Evolutionary conservation across 768 basidiomycete species (phyloP), one percentile per base, ranked within the genome.

Genomic region (Hemileccinum impolitum): DNA sequence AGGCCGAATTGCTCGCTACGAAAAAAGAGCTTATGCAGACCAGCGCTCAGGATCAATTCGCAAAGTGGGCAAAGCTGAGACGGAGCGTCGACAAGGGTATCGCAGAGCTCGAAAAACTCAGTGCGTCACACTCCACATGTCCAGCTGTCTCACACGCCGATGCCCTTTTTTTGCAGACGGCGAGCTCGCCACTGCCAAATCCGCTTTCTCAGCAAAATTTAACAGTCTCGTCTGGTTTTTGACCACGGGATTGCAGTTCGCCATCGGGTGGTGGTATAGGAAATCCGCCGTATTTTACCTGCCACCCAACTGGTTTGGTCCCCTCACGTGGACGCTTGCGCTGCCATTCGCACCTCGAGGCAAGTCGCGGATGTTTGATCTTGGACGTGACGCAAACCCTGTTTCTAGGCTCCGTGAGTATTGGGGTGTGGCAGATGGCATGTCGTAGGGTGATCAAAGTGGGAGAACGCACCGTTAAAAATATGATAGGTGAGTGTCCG

Each of bases 21-120:
- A 94, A 94, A 70, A 77, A 87, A 21, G 92, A 97, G 64, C 81
- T 98, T 3, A 67, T 87, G 54, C 83, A 84, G 64, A 98, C 94
- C 30, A 93, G 90, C 59, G 89, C 93, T 15, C 96, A 98, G 65
- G 94, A 97, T 63, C 90, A 98, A 62, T 99, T 99, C 65, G 91
- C 94, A 17, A 97, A 93, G 71, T 98, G 96, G 95, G 95, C 95
- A 40, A 94, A 93, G 72, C 71, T 98, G 63, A 73, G 89, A 59
- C 72, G 96, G 56, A 90, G 80, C 57, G 82, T 97, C 39, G 95
- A 98, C 72, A 97, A 95, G 69, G 90, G 87, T 17, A 68, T 96
- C 15, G 80, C 83, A 35, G 94, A 99, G 47, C 75, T 98, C 4
- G 94, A 98, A 73, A 87, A 85, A 67, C 76, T 93, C 53, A 98